Evolutionary conservation across 1,284 basidiomycete genomes (phyloP).

Genomic region (Leccinum subfulvum): DNA sequence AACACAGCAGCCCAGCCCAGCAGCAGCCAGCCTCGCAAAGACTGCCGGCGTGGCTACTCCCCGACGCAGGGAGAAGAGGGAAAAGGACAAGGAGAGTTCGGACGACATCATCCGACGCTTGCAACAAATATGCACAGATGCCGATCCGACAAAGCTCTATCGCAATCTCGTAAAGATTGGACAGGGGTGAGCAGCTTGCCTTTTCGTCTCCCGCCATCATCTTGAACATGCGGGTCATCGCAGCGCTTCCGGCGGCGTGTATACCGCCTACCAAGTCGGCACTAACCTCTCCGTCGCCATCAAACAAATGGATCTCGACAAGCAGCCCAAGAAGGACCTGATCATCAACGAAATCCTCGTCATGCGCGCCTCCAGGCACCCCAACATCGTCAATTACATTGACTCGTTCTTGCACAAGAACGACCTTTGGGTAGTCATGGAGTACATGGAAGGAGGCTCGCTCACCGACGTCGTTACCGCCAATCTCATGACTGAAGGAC

Average conservation of each 20-base stretch:
- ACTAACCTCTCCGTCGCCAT: constrained; percentile 94
- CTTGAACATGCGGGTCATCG: constrained; percentile 6
- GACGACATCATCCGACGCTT: constrained; percentile 89
- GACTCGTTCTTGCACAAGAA: constrained; percentile 98
- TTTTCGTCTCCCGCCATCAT: neutral
- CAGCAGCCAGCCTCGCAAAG: constrained; percentile 57
- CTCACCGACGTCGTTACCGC: constrained; percentile 96
- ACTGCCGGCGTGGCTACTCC: constrained; percentile 71
- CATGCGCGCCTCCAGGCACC: constrained; percentile 94
- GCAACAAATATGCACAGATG: constrained; percentile 94
- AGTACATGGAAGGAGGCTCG: constrained; percentile 97
- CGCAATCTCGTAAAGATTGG: constrained; percentile 95
- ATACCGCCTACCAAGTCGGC: constrained; percentile 95
- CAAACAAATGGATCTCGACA: constrained; percentile 99
- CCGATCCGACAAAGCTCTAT: constrained; percentile 94
- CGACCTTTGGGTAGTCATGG: constrained; percentile 99
- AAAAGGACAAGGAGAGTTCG: constrained; percentile 77
- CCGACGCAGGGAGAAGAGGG: constrained; percentile 83
- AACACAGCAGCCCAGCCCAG: constrained; percentile 45
- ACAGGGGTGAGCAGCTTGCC: constrained; percentile 71
- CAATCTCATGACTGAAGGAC: constrained; percentile 92
- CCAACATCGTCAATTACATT: constrained; percentile 99
- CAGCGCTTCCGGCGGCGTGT: constrained; percentile 96
- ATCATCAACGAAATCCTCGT: constrained; percentile 99
- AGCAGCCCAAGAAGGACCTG: constrained; percentile 98